A percentile compares a stretch with the other conserved stretches of the same genome.
Conservation (phyloP, 176 grass and related monocot species). For the Dactylis glomerata region DNA sequence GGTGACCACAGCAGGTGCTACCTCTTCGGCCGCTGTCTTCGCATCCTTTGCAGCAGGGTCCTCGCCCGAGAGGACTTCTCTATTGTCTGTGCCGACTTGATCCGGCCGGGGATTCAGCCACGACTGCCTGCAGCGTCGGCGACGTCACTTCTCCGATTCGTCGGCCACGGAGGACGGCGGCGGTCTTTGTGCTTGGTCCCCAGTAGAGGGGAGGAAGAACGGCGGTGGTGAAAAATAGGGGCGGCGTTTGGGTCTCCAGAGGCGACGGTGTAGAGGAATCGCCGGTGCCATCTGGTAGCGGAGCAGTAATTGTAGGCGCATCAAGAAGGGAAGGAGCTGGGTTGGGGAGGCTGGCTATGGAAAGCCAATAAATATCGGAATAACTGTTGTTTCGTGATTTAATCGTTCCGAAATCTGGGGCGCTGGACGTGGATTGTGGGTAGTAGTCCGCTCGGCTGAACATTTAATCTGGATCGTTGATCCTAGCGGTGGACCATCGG, state of each 20-base stretch:
- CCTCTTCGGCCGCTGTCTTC: conserved; percentile 33
- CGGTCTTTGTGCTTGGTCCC: conserved; percentile 6
- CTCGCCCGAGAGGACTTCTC: conserved; percentile 50
- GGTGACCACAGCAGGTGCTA: not conserved
- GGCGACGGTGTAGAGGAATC: conserved; percentile 14
- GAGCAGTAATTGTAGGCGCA: not conserved
- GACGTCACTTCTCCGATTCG: conserved; percentile 32
- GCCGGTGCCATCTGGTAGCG: not conserved
- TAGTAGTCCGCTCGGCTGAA: no score
- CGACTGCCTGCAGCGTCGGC: not conserved
- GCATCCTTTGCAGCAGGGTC: conserved; percentile 27
- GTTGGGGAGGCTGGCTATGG: no score
- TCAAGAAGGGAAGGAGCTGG: not conserved
- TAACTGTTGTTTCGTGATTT: no score
- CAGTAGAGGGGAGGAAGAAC: not conserved
- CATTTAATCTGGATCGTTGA: no score
- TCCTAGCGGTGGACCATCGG: no score
- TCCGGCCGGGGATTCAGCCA: conserved; percentile 8
- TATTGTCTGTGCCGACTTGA: conserved; percentile 52
- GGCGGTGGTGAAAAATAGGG: not conserved
- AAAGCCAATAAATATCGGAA: no score
- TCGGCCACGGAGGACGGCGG: not conserved
- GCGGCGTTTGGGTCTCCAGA: conserved; percentile 10
- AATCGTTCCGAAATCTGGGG: no score
- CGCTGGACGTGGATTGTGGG: no score